Evolutionary conservation across 2,329 filamentous ascomycete species (phyloP).

Genomic region (Akanthomyces muscarius): DNA sequence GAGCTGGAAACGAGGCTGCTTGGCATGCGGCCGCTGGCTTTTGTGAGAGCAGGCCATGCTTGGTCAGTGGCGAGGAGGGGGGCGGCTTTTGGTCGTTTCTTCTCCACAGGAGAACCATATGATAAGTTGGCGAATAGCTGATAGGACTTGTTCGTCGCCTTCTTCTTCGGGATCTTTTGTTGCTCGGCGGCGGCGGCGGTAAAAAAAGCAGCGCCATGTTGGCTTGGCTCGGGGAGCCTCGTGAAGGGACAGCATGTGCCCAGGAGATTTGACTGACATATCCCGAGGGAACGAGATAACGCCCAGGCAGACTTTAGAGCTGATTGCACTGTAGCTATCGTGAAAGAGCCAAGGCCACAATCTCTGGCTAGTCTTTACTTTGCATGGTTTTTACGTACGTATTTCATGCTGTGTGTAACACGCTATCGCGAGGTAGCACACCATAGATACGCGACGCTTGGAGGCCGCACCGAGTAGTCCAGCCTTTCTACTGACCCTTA

Average conservation of each 20-base stretch:
- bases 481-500: too few relatives aligned
- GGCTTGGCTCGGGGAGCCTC: background rate
- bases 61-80: background rate
- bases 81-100: background rate
- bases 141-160: background rate
- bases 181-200: background rate
- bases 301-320: too few relatives aligned
- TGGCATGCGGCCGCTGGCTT: background rate
- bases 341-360: background rate
- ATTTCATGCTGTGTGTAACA: too few relatives aligned
- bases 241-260: background rate
- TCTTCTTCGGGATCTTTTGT: conserved; percentile 3
- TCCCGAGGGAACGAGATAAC: background rate
- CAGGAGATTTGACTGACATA: background rate
- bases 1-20: conserved; percentile 6
- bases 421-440: too few relatives aligned
- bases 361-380: background rate
- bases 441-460: background rate
- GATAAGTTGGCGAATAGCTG: background rate
- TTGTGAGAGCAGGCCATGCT: background rate
- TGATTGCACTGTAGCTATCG: background rate
- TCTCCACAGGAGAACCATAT: too few relatives aligned
- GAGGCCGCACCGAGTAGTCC: background rate
- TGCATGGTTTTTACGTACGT: too few relatives aligned
- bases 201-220: background rate